Evolutionary conservation across 495 filamentous ascomycete species (phyloP), one percentile per base, ranked within the genome.

Genomic region (Aspergillus sclerotioniger): DNA sequence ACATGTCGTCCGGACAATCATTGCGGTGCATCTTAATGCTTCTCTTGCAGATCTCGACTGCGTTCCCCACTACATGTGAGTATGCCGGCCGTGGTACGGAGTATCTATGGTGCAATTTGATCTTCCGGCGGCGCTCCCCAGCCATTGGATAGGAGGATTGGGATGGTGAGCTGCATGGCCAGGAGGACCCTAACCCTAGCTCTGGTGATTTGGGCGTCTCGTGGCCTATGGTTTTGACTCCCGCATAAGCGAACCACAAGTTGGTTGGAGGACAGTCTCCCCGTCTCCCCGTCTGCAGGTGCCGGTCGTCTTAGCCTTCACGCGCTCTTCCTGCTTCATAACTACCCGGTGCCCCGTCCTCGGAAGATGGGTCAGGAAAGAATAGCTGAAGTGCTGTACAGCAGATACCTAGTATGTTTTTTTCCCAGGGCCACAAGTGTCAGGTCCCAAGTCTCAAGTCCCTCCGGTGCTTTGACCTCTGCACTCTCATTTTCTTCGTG

Each of bases 1-100:
- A 54, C 50, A 49, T 57, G 33, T 56, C 57, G 32, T 58, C 32
- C 51, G 55, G 54, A 46, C 54, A 43, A 48, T 51, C 54, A 49
- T 35, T 9, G 25, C 25, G 12, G 53, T 46, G 39, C 20, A 55
- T 45, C 53, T 56, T 19, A 32, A 20, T 49, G 46, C 8, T 46
- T 56, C 60, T 51, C 45, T 53, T 57, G 56, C 55, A 64, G 50
- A 48, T 59, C 51, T 51, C 41, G 51, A 45, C 54, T 17, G 58
- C 35, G 44, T 51, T 3, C 45, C 37, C 54, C 48, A 29, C 47
- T n/a, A 17, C 19, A 19, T 25, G 10, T 21, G 45, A 13, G 45
- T 21, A 3, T 19, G 21, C 12, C 45, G 20, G 19, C 10, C 16
- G 33, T 9, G 33, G 13, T 37, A 10, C 32, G 6, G 6, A 6